Base-by-base conservation (phyloP, 768 basidiomycete genomes). In the Lactarius indigo region DNA sequence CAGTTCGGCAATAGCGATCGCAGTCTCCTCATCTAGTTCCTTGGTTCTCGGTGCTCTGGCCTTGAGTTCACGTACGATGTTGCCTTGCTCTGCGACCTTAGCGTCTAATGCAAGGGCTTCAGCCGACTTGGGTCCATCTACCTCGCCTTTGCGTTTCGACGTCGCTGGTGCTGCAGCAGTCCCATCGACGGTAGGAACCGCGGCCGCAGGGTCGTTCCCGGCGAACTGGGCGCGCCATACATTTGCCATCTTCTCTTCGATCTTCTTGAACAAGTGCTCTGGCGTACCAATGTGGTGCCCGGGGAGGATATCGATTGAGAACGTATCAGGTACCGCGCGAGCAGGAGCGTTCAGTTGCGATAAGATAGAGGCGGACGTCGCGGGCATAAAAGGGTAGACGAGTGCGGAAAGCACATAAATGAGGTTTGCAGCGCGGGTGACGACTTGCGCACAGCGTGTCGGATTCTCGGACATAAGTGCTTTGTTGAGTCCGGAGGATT, bases 321-420 rank as follows among this genome's bases (percentile, higher is more conserved):
- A 79, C 10, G 81, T 81, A 64, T 83, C 83, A 1, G 96, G 92
- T 3, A 96, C 88, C 10, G 83, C 80, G 37, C 96, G 88, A 5
- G 90, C 83, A 1, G 94, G 94, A 0, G 94, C 95, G 73, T 97
- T 93, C 69, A 98, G 84, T 73, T 99, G 97, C 23, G 76, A 73
- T 62, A 96, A 82, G 70, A 99, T 95, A 3, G 87, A 81, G 30
- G 85, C 86, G 41, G 90, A 87, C 0, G 92, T 96, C 15, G 88
- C 83, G 47, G 97, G 97, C 95, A 99, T 98, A 87, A 94, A 99
- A 0, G 97, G 96, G 74, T 95, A 90, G 70, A 94, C 78, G 71
- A 97, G 81, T 33, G 87, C 89, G 15, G 93, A 90, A 64, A 99
- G 82, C 42, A 88, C 79, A 75, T 97, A 98, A 75, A 98, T 96